phyloP scores from a whole-genome alignment of 208 protist species.

The Acanthamoeba triangularis region DNA sequence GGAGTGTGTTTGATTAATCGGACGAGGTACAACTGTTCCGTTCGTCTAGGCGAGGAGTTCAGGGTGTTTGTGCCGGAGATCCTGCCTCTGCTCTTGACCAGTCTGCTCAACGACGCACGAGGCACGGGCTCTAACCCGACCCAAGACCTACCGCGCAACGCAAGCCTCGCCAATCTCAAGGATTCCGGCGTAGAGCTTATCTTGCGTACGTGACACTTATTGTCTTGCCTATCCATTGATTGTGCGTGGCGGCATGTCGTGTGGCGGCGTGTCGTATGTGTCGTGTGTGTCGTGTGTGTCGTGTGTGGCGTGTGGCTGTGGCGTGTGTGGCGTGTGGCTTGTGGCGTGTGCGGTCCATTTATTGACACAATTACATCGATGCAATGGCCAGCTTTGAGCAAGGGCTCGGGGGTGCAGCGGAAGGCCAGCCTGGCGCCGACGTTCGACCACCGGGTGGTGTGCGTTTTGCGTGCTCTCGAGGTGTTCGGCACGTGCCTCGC shows the following conservation, averaged over 20 bases:
- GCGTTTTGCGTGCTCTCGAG: conserved; percentile 88
- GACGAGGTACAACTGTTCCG: too few relatives aligned
- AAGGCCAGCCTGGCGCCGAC: neutral
- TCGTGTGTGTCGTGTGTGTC: too few relatives aligned
- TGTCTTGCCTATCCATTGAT: neutral
- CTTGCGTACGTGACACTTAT: neutral
- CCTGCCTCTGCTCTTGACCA: conserved; percentile 90
- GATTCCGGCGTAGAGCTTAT: neutral
- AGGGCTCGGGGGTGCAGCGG: neutral
- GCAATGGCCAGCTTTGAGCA: neutral
- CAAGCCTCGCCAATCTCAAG: neutral
- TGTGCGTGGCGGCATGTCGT: too few relatives aligned
- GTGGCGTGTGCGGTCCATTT: too few relatives aligned
- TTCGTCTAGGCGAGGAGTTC: conserved; percentile 94
- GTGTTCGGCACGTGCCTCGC: conserved; percentile 93
- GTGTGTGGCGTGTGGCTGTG: neutral
- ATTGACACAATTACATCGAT: neutral
- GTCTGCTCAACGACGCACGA: conserved; percentile 79
- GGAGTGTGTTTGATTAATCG: too few relatives aligned
- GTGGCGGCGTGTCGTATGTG: too few relatives aligned
- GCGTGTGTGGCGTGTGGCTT: too few relatives aligned
- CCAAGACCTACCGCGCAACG: neutral
- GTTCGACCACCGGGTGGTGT: conserved; percentile 37
- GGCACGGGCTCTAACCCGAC: neutral
- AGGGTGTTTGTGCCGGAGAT: conserved; percentile 93